Base-by-base conservation (phyloP, 2,329 filamentous ascomycete genomes). In the Claviceps humidiphila region DNA sequence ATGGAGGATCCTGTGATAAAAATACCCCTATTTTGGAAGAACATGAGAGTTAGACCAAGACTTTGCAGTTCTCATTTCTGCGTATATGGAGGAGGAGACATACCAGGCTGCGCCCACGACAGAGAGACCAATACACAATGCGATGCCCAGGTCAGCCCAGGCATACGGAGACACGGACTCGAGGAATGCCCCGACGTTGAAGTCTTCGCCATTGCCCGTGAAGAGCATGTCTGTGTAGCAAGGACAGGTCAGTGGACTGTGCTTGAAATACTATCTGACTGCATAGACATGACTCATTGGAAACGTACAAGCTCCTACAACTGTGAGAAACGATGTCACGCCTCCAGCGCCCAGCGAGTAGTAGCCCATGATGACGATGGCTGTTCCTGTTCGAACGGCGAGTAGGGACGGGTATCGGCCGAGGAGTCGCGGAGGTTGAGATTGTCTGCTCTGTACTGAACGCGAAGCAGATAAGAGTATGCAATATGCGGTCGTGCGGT, bases 1-100 rank as follows among this genome's bases (percentile, higher is more conserved):
- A 98, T 98, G 54, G 93, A 95, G 54, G 90, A 94, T 62, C 94
- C 94, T 38, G 93, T 98, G 61, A 97, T 93, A 74, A 98, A 93
- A 69, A 98, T 98, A 63, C 94, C 93, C 93, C 93, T 97, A 64
- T 24, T 44, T 11, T 34, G 30, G 4, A 20, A 4, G 9, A 11
- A 14, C 11, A 30, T 7, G 26, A n/a, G n/a, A 8, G 11, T 50
- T 37, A 45, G 49, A 38, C 16, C 17, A 8, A 22, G 5, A 22
- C 5, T 38, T 34, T 42, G 4, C n/a, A 5, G 2, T 14, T 22
- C 9, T 4, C 6, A 14, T 13, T 42, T 9, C 14, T 2, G n/a
- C 4, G 7, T 5, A 13, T 34, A 11, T 34, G 30, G 17, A 17
- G 17, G 8, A 43, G 8, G 7, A 5, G n/a, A 50, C 48, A 14